Evolutionary conservation across 495 filamentous ascomycete genomes (phyloP).

Genomic region (Xylaria intraflava): DNA sequence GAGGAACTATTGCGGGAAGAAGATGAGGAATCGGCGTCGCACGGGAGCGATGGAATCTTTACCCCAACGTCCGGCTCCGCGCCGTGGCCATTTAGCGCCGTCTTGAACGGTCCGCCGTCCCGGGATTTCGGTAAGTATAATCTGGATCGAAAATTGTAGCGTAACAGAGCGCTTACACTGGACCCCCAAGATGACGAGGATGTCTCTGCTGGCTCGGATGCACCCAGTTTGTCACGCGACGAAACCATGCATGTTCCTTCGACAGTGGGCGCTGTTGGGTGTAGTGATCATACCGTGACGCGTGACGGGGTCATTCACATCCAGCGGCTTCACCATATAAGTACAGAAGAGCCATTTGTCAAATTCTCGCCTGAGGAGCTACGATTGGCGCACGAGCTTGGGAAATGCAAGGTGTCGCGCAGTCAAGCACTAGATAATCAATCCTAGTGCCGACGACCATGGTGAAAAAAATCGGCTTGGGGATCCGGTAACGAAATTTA

Average conservation of each 20-base stretch:
- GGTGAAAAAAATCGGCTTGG: no score
- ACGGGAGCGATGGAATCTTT: not conserved
- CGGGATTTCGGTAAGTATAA: not conserved
- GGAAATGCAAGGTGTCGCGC: constrained; percentile 1
- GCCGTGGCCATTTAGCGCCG: not conserved
- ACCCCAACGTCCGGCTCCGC: not conserved
- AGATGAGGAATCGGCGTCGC: not conserved
- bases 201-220: not conserved
- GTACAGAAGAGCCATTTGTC: not conserved
- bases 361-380: constrained; percentile 5
- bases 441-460: no score
- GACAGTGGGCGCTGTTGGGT: not conserved
- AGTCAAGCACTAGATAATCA: no score
- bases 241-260: not conserved
- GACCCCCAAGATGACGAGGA: not conserved
- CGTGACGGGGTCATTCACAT: not conserved
- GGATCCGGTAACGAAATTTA: no score
- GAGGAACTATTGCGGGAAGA: not conserved
- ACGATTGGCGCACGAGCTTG: constrained; percentile 2
- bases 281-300: no score
- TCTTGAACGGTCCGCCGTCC: no score
- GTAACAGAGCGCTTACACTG: not conserved
- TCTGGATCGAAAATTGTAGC: not conserved
- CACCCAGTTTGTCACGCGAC: not conserved
- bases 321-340: not conserved